Percentiles rank a stretch among this genome's conserved stretches.
Evolutionary conservation across 352 stramenopile genomes (phyloP).

Genomic region (Phytopythium aichiense): DNA sequence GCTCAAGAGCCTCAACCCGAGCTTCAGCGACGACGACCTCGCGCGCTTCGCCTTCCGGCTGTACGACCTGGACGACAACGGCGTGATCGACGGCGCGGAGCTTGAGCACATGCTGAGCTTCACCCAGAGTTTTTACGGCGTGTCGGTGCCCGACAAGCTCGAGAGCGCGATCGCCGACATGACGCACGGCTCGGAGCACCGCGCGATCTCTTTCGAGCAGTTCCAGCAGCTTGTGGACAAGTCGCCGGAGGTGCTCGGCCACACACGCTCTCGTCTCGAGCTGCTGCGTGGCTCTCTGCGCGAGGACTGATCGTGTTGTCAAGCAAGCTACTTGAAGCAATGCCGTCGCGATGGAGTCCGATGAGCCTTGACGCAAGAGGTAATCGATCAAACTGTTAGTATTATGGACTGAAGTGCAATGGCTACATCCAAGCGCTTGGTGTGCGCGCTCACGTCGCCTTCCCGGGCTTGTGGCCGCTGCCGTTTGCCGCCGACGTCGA

Average conservation of each 20-base stretch:
- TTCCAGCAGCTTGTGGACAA: constrained; percentile 38
- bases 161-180: constrained; percentile 22
- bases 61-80: constrained; percentile 62
- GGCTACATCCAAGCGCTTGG: too few relatives aligned
- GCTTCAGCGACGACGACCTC: constrained; percentile 30
- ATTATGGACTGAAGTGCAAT: constrained; percentile 1
- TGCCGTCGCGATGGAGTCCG: not conserved
- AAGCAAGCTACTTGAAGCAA: not conserved
- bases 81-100: constrained; percentile 42
- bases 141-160: constrained; percentile 12
- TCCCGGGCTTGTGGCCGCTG: not conserved
- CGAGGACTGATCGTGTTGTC: constrained; percentile 11
- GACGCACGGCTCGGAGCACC: constrained; percentile 8
- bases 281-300: constrained; percentile 44
- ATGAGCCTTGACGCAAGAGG: not conserved
- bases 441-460: not conserved
- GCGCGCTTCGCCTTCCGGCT: constrained; percentile 56
- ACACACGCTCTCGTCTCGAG: constrained; percentile 49
- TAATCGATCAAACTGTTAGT: not conserved
- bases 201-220: constrained; percentile 29
- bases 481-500: not conserved
- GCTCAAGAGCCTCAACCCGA: constrained; percentile 46
- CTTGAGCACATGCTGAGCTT: constrained; percentile 49
- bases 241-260: constrained; percentile 39
- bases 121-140: constrained; percentile 46